Evolutionary conservation across 169 alveolate species (phyloP).

Genomic region (Plasmodium knowlesi): DNA sequence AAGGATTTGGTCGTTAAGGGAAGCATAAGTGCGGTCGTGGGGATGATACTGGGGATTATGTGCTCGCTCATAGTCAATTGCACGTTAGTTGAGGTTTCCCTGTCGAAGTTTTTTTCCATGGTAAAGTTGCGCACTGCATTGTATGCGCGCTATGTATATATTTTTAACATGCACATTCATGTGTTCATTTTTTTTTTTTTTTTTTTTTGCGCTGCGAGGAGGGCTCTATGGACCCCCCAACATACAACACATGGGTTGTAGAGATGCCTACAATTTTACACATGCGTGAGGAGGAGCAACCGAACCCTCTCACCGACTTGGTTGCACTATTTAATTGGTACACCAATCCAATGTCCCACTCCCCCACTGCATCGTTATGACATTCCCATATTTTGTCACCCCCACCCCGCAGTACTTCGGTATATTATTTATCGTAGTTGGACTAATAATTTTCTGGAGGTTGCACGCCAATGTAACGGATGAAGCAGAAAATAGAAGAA

Average conservation of each 20-base stretch:
- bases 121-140: constrained; percentile 73
- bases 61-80: constrained; percentile 93
- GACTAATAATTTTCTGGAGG: constrained; percentile 92
- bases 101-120: constrained; percentile 91
- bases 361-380: not conserved
- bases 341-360: not conserved
- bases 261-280: not conserved
- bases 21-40: constrained; percentile 85
- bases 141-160: not conserved
- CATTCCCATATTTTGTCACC: not conserved
- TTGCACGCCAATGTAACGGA: constrained; percentile 79
- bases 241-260: not conserved
- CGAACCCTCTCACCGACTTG: not conserved
- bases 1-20: constrained; percentile 70
- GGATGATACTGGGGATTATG: constrained; percentile 89
- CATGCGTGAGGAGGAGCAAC: not conserved
- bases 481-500: constrained; percentile 77
- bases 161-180: constrained; percentile 3
- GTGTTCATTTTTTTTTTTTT: not conserved
- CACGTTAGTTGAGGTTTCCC: constrained; percentile 93
- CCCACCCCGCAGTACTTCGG: constrained; percentile 88
- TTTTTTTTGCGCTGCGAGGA: not conserved
- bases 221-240: not conserved
- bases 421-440: constrained; percentile 89
- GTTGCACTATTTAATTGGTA: not conserved